Conservation (phyloP, 208 protist genomes). For the Acanthamoeba royreba region DNA sequence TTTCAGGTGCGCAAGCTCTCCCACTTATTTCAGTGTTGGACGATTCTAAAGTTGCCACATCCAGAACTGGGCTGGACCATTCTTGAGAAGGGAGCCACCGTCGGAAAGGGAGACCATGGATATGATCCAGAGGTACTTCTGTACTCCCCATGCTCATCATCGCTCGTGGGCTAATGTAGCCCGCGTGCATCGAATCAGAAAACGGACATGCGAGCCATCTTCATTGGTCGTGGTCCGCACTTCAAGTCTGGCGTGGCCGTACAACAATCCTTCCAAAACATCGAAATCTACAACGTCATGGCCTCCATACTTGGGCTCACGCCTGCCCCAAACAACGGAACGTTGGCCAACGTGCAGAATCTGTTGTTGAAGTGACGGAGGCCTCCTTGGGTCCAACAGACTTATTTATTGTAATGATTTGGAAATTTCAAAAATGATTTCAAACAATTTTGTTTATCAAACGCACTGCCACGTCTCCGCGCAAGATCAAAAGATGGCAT, state of each 20-base stretch:
- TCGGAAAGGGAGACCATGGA: background rate
- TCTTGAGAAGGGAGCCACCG: background rate
- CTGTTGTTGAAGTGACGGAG: background rate
- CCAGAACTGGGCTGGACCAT: background rate
- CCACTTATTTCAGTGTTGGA: background rate
- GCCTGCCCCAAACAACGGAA: constrained; percentile 15
- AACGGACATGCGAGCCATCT: constrained; percentile 31
- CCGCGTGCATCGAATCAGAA: background rate
- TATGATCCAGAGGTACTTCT: background rate
- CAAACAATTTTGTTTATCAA: too few species aligned
- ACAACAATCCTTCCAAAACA: background rate
- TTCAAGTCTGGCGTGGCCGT: background rate
- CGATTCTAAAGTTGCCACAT: background rate
- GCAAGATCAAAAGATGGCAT: too few species aligned
- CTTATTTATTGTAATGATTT: background rate
- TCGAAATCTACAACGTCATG: constrained; percentile 33
- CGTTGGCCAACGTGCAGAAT: background rate
- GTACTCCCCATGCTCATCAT: background rate
- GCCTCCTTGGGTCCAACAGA: background rate
- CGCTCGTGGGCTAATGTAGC: background rate
- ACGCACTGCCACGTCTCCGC: too few species aligned
- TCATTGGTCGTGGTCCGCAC: background rate
- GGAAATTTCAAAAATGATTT: background rate
- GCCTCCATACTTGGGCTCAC: background rate
- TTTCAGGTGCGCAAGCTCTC: background rate